A percentile compares a stretch with the other conserved stretches of the same genome.
Conservation (phyloP, 345 rosid genomes). For the Populus deltoides region DNA sequence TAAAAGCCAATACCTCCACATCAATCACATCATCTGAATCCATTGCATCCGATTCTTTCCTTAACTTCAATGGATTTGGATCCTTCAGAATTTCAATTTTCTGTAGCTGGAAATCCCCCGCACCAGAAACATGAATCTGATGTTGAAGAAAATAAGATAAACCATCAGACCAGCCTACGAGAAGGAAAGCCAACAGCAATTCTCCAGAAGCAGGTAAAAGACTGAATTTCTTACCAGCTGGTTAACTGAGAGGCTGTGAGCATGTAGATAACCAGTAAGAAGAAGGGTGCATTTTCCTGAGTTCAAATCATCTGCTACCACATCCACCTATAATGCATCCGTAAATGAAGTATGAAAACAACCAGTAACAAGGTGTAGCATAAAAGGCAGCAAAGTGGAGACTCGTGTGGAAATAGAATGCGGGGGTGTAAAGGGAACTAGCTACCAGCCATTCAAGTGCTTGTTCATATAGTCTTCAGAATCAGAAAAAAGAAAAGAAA, state of each 20-base stretch:
- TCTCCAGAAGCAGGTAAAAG: neutral
- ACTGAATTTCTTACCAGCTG: constrained; percentile 66
- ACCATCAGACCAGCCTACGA: constrained; percentile 10
- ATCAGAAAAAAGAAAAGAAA: neutral
- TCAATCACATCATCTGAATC: constrained; percentile 55
- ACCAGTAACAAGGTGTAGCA: neutral
- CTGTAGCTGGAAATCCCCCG: constrained; percentile 79
- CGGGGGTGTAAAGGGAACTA: neutral
- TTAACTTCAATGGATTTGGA: constrained; percentile 61
- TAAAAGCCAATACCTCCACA: constrained; percentile 47
- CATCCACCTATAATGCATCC: constrained; percentile 42
- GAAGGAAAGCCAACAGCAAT: neutral
- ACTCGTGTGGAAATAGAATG: neutral
- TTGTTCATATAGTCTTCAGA: neutral
- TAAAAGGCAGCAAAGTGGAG: neutral
- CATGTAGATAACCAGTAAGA: constrained; percentile 74
- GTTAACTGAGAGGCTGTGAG: constrained; percentile 67
- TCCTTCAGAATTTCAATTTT: constrained; percentile 80
- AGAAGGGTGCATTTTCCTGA: constrained; percentile 60
- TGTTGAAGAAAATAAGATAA: constrained; percentile 12
- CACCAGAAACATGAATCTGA: constrained; percentile 87
- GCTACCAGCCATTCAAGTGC: neutral
- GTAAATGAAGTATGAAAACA: neutral
- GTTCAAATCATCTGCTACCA: constrained; percentile 42
- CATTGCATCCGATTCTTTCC: constrained; percentile 66